These are phyloP conservation scores for Apiotrichum veenhuisii DNA, from an alignment of 1,284 basidiomycete species.

Conservation along the genomic window DNA sequence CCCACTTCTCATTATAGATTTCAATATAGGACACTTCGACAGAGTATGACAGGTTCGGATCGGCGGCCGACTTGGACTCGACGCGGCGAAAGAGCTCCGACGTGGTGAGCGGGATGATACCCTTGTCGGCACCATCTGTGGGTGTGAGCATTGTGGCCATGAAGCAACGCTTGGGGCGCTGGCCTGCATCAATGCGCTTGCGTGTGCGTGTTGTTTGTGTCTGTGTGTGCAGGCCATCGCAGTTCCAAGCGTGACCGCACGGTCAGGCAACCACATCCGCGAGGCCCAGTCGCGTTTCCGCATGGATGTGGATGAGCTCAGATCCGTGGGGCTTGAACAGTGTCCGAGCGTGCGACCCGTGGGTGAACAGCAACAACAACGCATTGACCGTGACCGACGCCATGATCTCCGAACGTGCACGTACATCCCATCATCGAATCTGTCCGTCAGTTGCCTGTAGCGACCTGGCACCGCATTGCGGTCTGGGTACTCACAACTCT, in stretches of 20 bases:
- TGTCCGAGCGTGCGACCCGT: background rate
- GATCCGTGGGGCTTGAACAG: background rate
- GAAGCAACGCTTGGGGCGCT: too few species aligned
- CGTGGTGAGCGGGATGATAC: conserved; percentile 94
- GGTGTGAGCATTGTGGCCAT: conserved; percentile 6
- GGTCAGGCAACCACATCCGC: too few species aligned
- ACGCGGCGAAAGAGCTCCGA: conserved; percentile 86
- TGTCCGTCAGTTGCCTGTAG: conserved; percentile 23
- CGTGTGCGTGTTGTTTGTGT: background rate
- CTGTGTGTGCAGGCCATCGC: too few species aligned
- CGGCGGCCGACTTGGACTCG: conserved; percentile 60
- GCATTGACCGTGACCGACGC: background rate
- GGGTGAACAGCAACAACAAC: background rate
- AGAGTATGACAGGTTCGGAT: conserved; percentile 72
- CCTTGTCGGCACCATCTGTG: conserved; percentile 88
- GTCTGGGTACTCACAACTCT: conserved; percentile 39
- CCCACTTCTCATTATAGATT: conserved; percentile 92
- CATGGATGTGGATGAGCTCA: background rate
- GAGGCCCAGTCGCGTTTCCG: too few species aligned
- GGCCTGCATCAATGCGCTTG: background rate
- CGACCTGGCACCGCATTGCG: background rate
- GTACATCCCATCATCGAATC: conserved; percentile 95
- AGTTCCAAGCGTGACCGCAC: too few species aligned
- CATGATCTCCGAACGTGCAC: conserved; percentile 45
- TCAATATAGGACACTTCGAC: conserved; percentile 97